Evolutionary conservation across 371 early-diverging fungal genomes (phyloP).

Genomic region (Apophysomyces trapeziformis): DNA sequence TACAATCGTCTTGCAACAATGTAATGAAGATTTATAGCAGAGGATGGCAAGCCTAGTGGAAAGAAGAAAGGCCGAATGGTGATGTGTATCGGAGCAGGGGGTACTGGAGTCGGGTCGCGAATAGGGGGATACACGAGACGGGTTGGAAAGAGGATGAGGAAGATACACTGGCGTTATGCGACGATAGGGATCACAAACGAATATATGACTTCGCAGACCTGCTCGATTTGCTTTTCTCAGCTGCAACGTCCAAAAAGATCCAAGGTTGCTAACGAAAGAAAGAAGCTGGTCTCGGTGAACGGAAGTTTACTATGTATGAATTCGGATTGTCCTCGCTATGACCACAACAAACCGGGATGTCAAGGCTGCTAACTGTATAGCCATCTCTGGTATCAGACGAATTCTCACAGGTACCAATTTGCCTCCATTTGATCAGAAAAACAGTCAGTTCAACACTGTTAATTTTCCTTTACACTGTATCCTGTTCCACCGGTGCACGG

Average conservation of each 20-base stretch:
- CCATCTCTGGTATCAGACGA: neutral
- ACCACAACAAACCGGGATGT: slow-evolving; percentile 7
- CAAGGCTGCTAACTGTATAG: slow-evolving; percentile 9
- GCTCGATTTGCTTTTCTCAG: neutral
- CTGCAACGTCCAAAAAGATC: neutral
- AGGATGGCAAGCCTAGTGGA: no score
- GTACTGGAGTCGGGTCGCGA: neutral
- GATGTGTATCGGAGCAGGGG: no score
- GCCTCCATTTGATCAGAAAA: neutral
- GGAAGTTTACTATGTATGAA: neutral
- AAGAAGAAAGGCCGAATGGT: no score
- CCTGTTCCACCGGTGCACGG: neutral
- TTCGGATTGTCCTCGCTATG: neutral
- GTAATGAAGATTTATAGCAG: no score
- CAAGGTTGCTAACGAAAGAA: neutral
- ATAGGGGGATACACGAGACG: neutral
- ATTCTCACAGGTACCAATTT: neutral
- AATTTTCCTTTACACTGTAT: neutral
- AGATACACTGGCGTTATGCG: neutral
- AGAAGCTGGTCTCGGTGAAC: neutral
- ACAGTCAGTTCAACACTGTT: neutral
- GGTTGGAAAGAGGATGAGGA: neutral
- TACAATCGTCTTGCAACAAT: no score
- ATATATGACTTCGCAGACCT: neutral
- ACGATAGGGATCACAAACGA: neutral